Conservation (phyloP, 1,284 basidiomycete species). For the Irpex sp. region DNA sequence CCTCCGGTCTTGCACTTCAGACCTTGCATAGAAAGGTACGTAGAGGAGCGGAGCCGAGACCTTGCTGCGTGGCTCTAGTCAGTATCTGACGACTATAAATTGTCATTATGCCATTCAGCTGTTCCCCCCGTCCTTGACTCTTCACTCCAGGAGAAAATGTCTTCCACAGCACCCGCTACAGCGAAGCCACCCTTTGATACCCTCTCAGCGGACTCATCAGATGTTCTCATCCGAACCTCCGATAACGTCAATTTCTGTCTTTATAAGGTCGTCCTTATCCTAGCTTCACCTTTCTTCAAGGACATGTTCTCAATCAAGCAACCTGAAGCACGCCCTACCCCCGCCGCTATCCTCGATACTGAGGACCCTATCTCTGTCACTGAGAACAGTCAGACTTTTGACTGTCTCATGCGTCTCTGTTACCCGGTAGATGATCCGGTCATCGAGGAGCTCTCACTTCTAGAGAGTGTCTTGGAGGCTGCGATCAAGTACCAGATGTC, state of each 20-base stretch:
- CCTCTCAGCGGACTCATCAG: conserved; percentile 2
- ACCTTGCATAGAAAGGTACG: too few relatives aligned
- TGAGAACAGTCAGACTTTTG: conserved; percentile 17
- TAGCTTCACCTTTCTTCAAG: conserved; percentile 24
- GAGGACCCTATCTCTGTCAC: conserved; percentile 1
- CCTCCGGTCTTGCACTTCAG: too few relatives aligned
- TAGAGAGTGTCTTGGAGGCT: conserved; percentile 15
- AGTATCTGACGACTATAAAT: too few relatives aligned
- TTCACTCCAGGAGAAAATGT: too few relatives aligned
- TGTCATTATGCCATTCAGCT: too few relatives aligned
- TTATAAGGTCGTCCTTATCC: conserved; percentile 6
- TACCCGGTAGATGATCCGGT: conserved; percentile 20
- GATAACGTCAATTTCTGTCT: conserved; percentile 14
- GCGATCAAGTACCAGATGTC: conserved; percentile 22
- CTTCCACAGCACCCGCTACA: too few relatives aligned
- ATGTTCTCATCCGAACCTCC: conserved; percentile 27
- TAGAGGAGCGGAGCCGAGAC: too few relatives aligned
- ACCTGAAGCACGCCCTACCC: neutral
- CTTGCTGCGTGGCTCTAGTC: too few relatives aligned
- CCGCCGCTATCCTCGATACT: neutral
- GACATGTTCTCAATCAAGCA: conserved; percentile 17
- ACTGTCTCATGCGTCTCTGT: conserved; percentile 22
- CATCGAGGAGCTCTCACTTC: neutral
- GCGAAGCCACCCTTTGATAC: too few relatives aligned
- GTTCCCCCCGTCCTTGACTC: too few relatives aligned